Conservation (phyloP, 176 grass and related monocot species). For the Avena eriantha region DNA sequence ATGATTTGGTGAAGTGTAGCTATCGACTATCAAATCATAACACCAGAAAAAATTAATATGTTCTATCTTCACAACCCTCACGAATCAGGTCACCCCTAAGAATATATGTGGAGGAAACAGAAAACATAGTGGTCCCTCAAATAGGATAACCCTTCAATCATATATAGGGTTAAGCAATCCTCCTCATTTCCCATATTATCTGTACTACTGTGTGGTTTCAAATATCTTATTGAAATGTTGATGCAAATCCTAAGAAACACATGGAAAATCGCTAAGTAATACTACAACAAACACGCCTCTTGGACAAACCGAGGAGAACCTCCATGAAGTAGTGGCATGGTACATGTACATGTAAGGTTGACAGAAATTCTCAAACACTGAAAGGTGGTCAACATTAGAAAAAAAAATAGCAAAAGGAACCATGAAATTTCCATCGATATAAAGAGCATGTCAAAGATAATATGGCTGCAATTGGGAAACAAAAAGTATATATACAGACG, state of each 20-base stretch:
- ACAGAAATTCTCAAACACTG: too few relatives aligned
- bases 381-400: too few relatives aligned
- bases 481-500: neutral
- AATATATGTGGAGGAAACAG: too few relatives aligned
- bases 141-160: neutral
- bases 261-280: constrained; percentile 35
- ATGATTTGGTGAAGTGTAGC: neutral
- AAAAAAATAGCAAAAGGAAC: too few relatives aligned
- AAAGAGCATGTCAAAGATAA: too few relatives aligned
- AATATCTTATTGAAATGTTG: too few relatives aligned
- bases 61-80: neutral
- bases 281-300: constrained; percentile 62
- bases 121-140: neutral
- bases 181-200: neutral
- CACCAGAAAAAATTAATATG: neutral
- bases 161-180: neutral
- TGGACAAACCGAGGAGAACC: constrained; percentile 70
- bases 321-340: constrained; percentile 77
- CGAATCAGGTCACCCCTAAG: neutral
- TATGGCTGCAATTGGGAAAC: neutral
- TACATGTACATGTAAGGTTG: constrained; percentile 54
- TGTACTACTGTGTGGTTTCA: neutral
- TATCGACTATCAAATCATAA: neutral
- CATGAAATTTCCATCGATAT: too few relatives aligned
- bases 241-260: neutral